Evolutionary conservation across 208 protist species (phyloP).

Genomic region (Trypanosoma rangeli): DNA sequence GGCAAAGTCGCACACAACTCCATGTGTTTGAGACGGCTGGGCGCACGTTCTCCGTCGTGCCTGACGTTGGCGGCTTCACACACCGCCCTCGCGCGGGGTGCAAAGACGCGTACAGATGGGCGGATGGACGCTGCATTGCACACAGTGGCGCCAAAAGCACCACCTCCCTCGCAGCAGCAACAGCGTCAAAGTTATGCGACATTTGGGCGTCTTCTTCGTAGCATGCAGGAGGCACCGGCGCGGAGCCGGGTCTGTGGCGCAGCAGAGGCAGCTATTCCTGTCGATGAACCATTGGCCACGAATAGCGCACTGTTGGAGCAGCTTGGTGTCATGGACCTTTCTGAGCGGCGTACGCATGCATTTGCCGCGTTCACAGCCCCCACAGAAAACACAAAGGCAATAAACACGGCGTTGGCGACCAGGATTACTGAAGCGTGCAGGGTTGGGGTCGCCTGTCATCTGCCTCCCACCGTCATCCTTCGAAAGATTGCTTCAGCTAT

Average conservation of each 20-base stretch:
- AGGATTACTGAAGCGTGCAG: conserved; percentile 20
- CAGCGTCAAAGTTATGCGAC: not conserved
- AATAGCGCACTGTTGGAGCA: conserved; percentile 16
- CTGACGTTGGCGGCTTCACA: not conserved
- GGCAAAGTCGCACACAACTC: no score
- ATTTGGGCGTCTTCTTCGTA: conserved; percentile 12
- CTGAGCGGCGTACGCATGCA: not conserved
- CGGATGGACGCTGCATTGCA: not conserved
- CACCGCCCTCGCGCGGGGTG: not conserved
- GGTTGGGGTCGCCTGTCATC: conserved; percentile 13
- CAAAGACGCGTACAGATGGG: not conserved
- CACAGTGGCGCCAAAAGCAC: not conserved
- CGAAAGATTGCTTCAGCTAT: conserved; percentile 10
- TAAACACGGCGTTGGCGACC: not conserved
- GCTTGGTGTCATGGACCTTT: conserved; percentile 26
- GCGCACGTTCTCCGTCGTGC: not conserved
- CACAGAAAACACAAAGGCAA: not conserved
- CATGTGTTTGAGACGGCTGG: not conserved
- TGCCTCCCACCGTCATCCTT: conserved; percentile 17
- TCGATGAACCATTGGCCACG: conserved; percentile 16
- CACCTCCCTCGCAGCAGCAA: not conserved
- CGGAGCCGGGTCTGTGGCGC: not conserved
- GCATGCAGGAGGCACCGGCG: not conserved
- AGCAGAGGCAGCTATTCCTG: not conserved
- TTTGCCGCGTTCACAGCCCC: not conserved